Evolutionary conservation across 108 stramenopile species (phyloP), one percentile per base, ranked within the genome.

Genomic region (Fistulifera pelliculosa): DNA sequence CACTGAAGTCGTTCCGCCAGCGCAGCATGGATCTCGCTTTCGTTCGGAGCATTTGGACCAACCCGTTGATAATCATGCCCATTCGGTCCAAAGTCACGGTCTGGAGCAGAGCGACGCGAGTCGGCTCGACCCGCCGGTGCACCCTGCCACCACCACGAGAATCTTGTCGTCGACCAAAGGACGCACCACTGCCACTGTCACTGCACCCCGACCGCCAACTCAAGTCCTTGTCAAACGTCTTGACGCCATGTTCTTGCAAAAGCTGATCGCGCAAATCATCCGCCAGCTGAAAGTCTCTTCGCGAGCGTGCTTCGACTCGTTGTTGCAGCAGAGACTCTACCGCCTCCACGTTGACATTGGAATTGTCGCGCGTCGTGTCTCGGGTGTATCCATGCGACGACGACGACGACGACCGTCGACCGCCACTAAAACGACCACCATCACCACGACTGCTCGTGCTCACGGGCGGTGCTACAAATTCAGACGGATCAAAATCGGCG

Each of bases 11-110:
- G 60, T 47, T 71, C 76, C 1, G 70, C 71, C 31, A 91, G 48
- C 47, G 80, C 44, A 11, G 31, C 65, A 49, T 85, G 69, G 43
- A 91, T 78, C 53, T 87, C 81, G 18, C 22, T 47, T 49, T 84
- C 84, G 51, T 60, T 79, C 0, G 69, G 68, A 3, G 8, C 31
- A 6, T 8, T 35, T 8, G 40, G 69, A 3, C 44, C 44, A 26
- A 76, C 83, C 13, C 41, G 43, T 7, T 54, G 15, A 63, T 92
- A 92, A 56, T 91, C 90, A 60, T 91, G 90, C 16, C 88, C 88
- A 38, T 66, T 54, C 25, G 77, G 73, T 43, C 85, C 85, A 58
- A 90, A 86, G 41, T 74, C 50, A 15, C 64, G 58, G 16, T 47
- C 1, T 51, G 38, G 18, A 54, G 24, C 13, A 51, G 43, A 13